Evolutionary conservation across 169 alveolate species (phyloP).

Genomic region (Hepatocystis sp.): DNA sequence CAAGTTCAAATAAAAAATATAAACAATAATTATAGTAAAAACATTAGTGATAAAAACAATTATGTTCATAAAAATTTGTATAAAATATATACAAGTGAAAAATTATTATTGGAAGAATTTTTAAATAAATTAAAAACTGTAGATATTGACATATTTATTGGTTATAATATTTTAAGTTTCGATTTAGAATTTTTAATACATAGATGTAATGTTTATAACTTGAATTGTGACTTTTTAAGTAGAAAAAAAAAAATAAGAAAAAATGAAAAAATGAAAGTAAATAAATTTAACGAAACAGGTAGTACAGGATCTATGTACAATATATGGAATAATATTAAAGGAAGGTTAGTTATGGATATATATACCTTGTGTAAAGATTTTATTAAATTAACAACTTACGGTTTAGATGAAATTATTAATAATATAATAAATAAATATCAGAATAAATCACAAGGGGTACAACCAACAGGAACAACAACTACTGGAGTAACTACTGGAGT

Average conservation of each 20-base stretch:
- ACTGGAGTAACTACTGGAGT: neutral
- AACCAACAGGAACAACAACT: neutral
- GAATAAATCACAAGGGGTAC: neutral
- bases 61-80: conserved; percentile 12
- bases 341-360: conserved; percentile 44
- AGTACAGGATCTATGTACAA: conserved; percentile 72
- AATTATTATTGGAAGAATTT: conserved; percentile 24
- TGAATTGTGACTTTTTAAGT: conserved; percentile 37
- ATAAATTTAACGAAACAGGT: conserved; percentile 50
- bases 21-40: conserved; percentile 3
- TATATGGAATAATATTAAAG: conserved; percentile 39
- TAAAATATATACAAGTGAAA: conserved; percentile 36
- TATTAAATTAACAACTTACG: conserved; percentile 48
- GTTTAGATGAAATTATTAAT: conserved; percentile 64
- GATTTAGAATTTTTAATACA: conserved; percentile 65
- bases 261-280: conserved; percentile 70
- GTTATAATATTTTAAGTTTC: conserved; percentile 57
- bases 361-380: conserved; percentile 47
- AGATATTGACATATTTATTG: conserved; percentile 57
- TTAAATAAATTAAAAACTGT: conserved; percentile 24
- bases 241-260: conserved; percentile 62
- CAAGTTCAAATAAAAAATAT: conserved; percentile 1
- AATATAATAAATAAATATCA: conserved; percentile 41
- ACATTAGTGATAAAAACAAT: neutral
- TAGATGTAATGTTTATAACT: conserved; percentile 53